Evolutionary conservation across 257 asterid genomes (phyloP).

Genomic region (Anisodus tanguticus): DNA sequence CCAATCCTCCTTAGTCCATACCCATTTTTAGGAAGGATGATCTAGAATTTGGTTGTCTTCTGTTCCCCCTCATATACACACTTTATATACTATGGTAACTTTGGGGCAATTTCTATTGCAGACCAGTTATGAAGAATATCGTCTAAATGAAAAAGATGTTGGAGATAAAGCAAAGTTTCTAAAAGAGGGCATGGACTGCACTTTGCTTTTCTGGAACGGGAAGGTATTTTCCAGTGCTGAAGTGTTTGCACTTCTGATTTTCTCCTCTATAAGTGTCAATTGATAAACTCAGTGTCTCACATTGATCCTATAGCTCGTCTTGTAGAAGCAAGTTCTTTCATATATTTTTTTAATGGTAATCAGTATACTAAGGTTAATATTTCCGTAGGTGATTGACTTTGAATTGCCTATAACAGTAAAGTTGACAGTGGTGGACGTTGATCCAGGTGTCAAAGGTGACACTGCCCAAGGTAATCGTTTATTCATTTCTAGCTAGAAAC

Average conservation of each 20-base stretch:
- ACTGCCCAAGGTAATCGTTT: conserved; percentile 84
- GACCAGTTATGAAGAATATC: conserved; percentile 83
- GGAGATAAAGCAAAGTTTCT: conserved; percentile 93
- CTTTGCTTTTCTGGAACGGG: conserved; percentile 84
- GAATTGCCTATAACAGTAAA: conserved; percentile 92
- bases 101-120: conserved; percentile 44
- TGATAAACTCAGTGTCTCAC: conserved; percentile 14
- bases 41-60: conserved; percentile 18
- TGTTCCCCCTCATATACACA: not conserved
- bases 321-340: not conserved
- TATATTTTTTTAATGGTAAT: not conserved
- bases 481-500: conserved; percentile 11
- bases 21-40: conserved; percentile 15
- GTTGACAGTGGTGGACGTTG: conserved; percentile 82
- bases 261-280: not conserved
- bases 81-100: conserved; percentile 17
- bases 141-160: conserved; percentile 82
- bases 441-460: conserved; percentile 97
- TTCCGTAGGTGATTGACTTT: conserved; percentile 82
- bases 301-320: conserved; percentile 1
- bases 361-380: conserved; percentile 32
- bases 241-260: not conserved
- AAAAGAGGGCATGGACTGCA: conserved; percentile 99
- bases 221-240: conserved; percentile 56
- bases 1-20: not conserved